Evolutionary conservation across 257 asterid genomes (phyloP).

Genomic region (Leonotis leonurus): DNA sequence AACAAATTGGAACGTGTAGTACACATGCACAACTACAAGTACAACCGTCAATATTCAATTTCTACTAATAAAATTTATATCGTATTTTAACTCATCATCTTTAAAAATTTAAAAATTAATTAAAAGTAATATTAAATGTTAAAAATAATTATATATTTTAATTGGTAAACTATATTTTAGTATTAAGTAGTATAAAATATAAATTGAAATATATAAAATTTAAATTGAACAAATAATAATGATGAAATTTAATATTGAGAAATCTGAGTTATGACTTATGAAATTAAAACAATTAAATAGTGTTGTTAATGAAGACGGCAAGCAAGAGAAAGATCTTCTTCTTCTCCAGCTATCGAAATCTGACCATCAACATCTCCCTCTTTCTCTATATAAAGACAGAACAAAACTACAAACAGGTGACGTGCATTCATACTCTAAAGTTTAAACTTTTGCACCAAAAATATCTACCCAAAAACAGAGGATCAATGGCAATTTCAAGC

Average conservation of each 20-base stretch:
- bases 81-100: too few species aligned
- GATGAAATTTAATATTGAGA: too few species aligned
- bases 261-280: too few species aligned
- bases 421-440: neutral
- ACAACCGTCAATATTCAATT: neutral
- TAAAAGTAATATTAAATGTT: too few species aligned
- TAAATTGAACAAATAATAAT: too few species aligned
- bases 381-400: neutral
- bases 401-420: neutral
- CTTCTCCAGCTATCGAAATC: neutral
- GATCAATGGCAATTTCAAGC: conserved; percentile 39
- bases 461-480: neutral
- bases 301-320: conserved; percentile 41
- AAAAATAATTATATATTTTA: too few species aligned
- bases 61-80: too few species aligned
- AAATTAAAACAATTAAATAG: neutral
- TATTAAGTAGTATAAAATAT: too few species aligned
- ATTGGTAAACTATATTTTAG: too few species aligned
- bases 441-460: neutral
- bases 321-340: conserved; percentile 24
- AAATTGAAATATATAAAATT: too few species aligned
- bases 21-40: conserved; percentile 2
- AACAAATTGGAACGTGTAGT: conserved; percentile 8
- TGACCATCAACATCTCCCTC: conserved; percentile 19
- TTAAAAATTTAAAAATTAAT: too few species aligned